These are phyloP conservation scores for Debaryomyces nepalensis DNA, from an alignment of 1,139 yeast genomes.

Conservation along the genomic window DNA sequence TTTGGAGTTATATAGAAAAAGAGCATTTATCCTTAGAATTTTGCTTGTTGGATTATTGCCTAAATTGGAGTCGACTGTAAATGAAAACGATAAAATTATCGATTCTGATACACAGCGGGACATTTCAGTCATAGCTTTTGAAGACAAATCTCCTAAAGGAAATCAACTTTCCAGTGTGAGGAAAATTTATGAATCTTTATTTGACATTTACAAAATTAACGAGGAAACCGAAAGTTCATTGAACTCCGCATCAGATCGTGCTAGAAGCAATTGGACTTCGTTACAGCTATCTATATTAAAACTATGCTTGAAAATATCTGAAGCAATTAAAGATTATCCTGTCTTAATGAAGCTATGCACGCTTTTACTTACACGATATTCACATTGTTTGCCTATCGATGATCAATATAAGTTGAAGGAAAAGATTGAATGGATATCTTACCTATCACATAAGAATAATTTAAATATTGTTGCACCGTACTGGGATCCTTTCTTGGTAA, in stretches of 20 bases:
- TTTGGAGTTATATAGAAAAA: conserved; percentile 66
- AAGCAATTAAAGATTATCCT: conserved; percentile 51
- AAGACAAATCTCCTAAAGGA: background rate
- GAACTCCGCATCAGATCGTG: conserved; percentile 27
- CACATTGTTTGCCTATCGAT: conserved; percentile 49
- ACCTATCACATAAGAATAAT: conserved; percentile 23
- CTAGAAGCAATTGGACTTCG: conserved; percentile 53
- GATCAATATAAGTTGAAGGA: conserved; percentile 41
- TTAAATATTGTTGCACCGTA: conserved; percentile 41
- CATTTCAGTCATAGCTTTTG: conserved; percentile 3
- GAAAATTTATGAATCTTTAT: conserved; percentile 43
- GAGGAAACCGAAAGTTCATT: conserved; percentile 32
- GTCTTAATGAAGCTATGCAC: conserved; percentile 54
- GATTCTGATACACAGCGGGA: conserved; percentile 14
- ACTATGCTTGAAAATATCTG: conserved; percentile 59
- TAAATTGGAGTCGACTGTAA: conserved; percentile 29
- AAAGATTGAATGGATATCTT: conserved; percentile 29
- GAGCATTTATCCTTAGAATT: conserved; percentile 69
- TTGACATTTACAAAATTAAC: conserved; percentile 47
- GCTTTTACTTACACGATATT: conserved; percentile 57
- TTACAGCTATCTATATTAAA: conserved; percentile 62
- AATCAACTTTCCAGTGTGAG: conserved; percentile 25
- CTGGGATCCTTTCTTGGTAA: conserved; percentile 74
- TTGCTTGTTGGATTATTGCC: conserved; percentile 58
- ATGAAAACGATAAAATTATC: conserved; percentile 11